Evolutionary conservation across 257 asterid genomes (phyloP), one percentile per base, ranked within the genome.

Genomic region (Leonotis leonurus): DNA sequence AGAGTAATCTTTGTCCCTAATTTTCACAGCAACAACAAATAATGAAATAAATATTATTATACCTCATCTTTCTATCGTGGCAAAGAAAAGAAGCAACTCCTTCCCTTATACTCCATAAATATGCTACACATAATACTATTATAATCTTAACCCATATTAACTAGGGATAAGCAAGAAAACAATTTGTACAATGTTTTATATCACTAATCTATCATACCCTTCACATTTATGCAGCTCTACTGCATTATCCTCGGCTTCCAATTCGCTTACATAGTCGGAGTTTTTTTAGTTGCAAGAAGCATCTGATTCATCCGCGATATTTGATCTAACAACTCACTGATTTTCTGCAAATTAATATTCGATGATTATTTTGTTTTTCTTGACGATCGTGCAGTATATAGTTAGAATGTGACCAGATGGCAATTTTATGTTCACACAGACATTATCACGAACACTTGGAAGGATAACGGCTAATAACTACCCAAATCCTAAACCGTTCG

Each of bases 221-320:
- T 21, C 18, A 12, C 2, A 44, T 44, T 33, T 22, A 13, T 56
- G 39, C 65, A 24, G 3, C 8, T 5, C 9, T 37, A 37, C 43
- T 1, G 43, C 16, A 2, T 9, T 3, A 3, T 37, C 44, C 33
- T 29, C 33, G 6, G 33, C 33, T 6, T 6, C 10, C 55, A 35
- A 59, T 59, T 37, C 18, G 35, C 20, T 57, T 63, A 71, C 13
- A 64, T 39, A 18, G 65, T 55, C 41, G 75, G 70, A 56, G 21
- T 72, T 73, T 45, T 73, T 44, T 75, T 80, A 25, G 56, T 63
- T 30, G 76, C 81, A 67, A 82, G 43, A 64, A 86, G 18, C 70
- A 76, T 48, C 64, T 75, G 81, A 68, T 86, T 89, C 94, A 86
- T 72, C 77, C 70, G 65, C 14, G 97, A 78, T 73, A 86, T 75